phyloP scores from a whole-genome alignment of 1,139 yeast genomes.

The Citeromyces siamensis region DNA sequence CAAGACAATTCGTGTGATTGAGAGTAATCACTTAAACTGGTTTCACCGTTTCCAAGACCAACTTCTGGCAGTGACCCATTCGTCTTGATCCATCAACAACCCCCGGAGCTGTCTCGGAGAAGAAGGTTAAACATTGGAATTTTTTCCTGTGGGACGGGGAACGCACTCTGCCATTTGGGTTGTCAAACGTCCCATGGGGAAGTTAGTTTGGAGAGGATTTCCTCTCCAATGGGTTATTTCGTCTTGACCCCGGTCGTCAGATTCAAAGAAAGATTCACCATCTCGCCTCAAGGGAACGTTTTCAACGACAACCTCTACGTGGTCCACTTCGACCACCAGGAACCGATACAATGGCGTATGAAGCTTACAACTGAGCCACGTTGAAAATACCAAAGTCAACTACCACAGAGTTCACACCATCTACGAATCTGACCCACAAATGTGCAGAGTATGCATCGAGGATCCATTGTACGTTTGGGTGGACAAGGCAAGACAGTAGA shows the following conservation, averaged over 20 bases:
- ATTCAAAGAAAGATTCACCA: slow-evolving; percentile 57
- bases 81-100: slow-evolving; percentile 61
- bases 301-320: slow-evolving; percentile 37
- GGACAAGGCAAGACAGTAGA: slow-evolving; percentile 7
- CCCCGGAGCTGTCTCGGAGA: slow-evolving; percentile 9
- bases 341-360: slow-evolving; percentile 35
- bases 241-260: slow-evolving; percentile 47
- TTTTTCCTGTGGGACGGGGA: slow-evolving; percentile 82
- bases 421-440: slow-evolving; percentile 12
- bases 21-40: too few relatives aligned
- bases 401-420: slow-evolving; percentile 27
- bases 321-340: slow-evolving; percentile 35
- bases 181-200: slow-evolving; percentile 43
- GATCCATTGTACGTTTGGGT: slow-evolving; percentile 16
- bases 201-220: slow-evolving; percentile 10
- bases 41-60: too few relatives aligned
- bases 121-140: slow-evolving; percentile 19
- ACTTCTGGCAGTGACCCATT: too few relatives aligned
- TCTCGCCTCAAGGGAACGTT: slow-evolving; percentile 60
- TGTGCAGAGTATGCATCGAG: slow-evolving; percentile 44
- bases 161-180: slow-evolving; percentile 59
- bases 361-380: slow-evolving; percentile 48
- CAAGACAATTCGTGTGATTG: too few relatives aligned
- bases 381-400: slow-evolving; percentile 28
- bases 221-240: slow-evolving; percentile 50